phyloP scores from a whole-genome alignment of 1,284 basidiomycete species.

The Cerioporus squamosus region DNA sequence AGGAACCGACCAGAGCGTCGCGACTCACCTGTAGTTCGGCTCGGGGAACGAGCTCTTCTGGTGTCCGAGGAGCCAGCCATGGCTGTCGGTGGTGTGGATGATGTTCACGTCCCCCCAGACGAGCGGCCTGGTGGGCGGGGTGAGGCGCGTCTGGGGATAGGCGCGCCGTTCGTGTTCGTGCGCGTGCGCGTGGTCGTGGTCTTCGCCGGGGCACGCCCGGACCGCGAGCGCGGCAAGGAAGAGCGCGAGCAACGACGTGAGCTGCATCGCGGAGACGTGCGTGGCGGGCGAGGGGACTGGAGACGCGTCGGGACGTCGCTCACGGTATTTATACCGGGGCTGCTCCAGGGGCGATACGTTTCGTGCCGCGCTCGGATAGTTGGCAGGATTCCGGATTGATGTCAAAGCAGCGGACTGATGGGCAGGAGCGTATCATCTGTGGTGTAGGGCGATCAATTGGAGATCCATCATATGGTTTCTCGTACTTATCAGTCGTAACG shows the following conservation, averaged over 20 bases:
- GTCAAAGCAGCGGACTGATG: too few species aligned
- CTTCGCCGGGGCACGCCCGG: slow-evolving; percentile 31
- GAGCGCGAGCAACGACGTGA: slow-evolving; percentile 20
- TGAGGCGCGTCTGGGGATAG: slow-evolving; percentile 47
- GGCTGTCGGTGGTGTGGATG: slow-evolving; percentile 82
- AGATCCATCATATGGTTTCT: too few species aligned
- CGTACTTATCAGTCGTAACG: too few species aligned
- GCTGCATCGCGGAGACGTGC: slow-evolving; percentile 12
- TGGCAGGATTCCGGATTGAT: too few species aligned
- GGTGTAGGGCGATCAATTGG: too few species aligned
- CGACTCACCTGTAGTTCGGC: slow-evolving; percentile 68
- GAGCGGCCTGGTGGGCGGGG: slow-evolving; percentile 63
- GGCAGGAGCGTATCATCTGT: too few species aligned
- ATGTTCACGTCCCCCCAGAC: slow-evolving; percentile 81
- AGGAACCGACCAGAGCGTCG: background rate
- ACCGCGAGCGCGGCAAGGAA: slow-evolving; percentile 21
- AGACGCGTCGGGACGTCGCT: too few species aligned
- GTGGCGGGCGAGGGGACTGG: background rate
- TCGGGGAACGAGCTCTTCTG: slow-evolving; percentile 71
- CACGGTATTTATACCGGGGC: background rate
- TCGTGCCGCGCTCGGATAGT: too few species aligned
- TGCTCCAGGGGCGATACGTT: too few species aligned
- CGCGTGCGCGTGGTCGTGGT: slow-evolving; percentile 31
- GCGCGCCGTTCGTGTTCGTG: slow-evolving; percentile 49
- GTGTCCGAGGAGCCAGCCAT: slow-evolving; percentile 82